These are phyloP conservation scores for Cryomyces antarcticus DNA, from an alignment of 495 filamentous ascomycete species.

Conservation along the genomic window DNA sequence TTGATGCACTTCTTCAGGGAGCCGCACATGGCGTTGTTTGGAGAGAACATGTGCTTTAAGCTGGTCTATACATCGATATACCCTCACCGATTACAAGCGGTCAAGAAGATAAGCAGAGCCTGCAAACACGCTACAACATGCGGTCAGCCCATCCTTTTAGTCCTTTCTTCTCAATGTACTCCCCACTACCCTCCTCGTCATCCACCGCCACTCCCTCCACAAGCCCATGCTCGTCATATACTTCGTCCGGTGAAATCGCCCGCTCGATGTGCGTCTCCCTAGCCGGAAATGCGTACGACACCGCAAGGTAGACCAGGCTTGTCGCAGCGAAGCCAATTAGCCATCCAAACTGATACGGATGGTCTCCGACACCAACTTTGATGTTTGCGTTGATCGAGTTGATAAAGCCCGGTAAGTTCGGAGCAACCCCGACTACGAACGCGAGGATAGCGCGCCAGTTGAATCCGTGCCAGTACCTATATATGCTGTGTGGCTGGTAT, in stretches of 20 bases:
- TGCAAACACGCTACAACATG: too few relatives aligned
- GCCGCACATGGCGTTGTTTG: too few relatives aligned
- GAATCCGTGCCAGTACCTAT: slow-evolving; percentile 29
- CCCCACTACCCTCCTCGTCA: neutral
- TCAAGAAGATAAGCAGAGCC: too few relatives aligned
- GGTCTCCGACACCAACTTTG: slow-evolving; percentile 24
- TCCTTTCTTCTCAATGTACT: too few relatives aligned
- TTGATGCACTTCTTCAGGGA: too few relatives aligned
- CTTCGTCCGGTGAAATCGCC: slow-evolving; percentile 13
- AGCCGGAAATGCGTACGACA: slow-evolving; percentile 21
- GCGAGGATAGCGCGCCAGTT: slow-evolving; percentile 48
- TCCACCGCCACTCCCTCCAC: slow-evolving; percentile 2
- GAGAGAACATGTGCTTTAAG: too few relatives aligned
- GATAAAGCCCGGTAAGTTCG: slow-evolving; percentile 38
- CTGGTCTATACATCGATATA: too few relatives aligned
- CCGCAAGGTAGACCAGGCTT: slow-evolving; percentile 24
- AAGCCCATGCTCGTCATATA: slow-evolving; percentile 10
- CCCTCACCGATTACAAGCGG: too few relatives aligned
- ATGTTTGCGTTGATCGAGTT: slow-evolving; percentile 27
- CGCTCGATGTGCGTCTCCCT: slow-evolving; percentile 20
- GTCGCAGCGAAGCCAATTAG: slow-evolving; percentile 30
- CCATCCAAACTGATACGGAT: slow-evolving; percentile 37
- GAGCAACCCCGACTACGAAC: slow-evolving; percentile 40
- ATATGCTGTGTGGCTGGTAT: slow-evolving; percentile 34
- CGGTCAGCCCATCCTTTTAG: too few relatives aligned